Evolutionary conservation across 202 grass and related monocot species (phyloP).

Genomic region (Carex sylvatica): DNA sequence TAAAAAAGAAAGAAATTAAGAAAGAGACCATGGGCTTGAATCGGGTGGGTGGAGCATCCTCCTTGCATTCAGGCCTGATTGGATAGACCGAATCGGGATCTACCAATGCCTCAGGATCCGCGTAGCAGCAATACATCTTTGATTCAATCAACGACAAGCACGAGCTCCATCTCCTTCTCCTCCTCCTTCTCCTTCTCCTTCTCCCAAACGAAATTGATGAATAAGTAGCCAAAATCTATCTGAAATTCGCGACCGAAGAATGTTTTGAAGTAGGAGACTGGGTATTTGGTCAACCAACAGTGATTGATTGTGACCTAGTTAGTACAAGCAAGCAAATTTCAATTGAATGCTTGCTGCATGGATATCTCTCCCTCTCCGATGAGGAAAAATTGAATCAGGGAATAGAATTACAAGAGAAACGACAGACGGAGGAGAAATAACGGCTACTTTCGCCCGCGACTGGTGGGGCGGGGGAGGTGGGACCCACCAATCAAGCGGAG

Average conservation of each 20-base stretch:
- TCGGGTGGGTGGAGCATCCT: slow-evolving; percentile 59
- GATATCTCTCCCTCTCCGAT: not conserved
- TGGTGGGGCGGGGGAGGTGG: not conserved
- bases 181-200: too few species aligned
- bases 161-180: not conserved
- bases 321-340: not conserved
- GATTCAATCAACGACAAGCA: not conserved
- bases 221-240: not conserved
- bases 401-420: not conserved
- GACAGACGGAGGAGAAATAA: slow-evolving; percentile 11
- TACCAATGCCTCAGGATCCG: slow-evolving; percentile 62
- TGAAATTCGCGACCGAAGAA: not conserved
- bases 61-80: slow-evolving; percentile 60
- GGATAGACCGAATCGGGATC: slow-evolving; percentile 78
- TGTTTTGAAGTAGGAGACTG: not conserved
- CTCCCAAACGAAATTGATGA: not conserved
- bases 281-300: not conserved
- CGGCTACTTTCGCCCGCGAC: slow-evolving; percentile 10
- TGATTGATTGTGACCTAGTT: not conserved
- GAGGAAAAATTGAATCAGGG: not conserved
- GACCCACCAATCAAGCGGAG: slow-evolving; percentile 21
- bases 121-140: slow-evolving; percentile 62
- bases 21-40: slow-evolving; percentile 69
- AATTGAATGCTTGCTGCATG: not conserved
- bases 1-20: not conserved